phyloP scores from a whole-genome alignment of 2,329 filamentous ascomycete genomes.

The Exophiala lecanii-corni region DNA sequence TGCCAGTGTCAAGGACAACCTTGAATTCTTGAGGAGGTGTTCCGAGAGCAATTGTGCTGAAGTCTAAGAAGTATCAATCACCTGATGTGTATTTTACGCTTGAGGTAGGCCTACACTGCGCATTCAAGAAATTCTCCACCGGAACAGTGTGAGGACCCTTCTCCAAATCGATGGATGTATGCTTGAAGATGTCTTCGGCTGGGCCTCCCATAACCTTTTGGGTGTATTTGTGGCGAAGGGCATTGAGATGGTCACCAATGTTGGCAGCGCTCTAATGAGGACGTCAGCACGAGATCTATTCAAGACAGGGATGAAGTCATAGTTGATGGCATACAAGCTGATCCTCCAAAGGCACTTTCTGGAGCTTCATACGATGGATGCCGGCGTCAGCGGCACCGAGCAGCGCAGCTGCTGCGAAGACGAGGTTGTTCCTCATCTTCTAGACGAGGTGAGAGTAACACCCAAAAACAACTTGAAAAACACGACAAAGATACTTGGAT shows the following conservation, averaged over 20 bases:
- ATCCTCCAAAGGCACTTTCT: slow-evolving; percentile 89
- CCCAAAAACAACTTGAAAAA: too few relatives aligned
- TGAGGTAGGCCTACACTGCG: slow-evolving; percentile 84
- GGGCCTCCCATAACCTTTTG: slow-evolving; percentile 95
- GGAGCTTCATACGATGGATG: slow-evolving; percentile 93
- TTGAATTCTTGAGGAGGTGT: slow-evolving; percentile 93
- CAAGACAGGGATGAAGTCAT: too few relatives aligned
- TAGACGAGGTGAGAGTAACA: slow-evolving; percentile 3
- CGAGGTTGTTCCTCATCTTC: slow-evolving; percentile 77
- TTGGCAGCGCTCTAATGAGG: slow-evolving; percentile 73
- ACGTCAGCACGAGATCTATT: too few relatives aligned
- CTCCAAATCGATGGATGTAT: slow-evolving; percentile 61
- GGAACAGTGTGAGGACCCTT: slow-evolving; percentile 69
- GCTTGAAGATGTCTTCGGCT: slow-evolving; percentile 74
- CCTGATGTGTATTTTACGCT: slow-evolving; percentile 43
- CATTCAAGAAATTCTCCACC: slow-evolving; percentile 96
- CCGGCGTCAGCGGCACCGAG: slow-evolving; percentile 78
- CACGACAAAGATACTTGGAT: too few relatives aligned
- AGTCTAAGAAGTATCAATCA: slow-evolving; percentile 57
- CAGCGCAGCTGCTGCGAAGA: slow-evolving; percentile 74
- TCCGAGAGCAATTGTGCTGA: slow-evolving; percentile 91
- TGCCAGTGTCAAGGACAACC: slow-evolving; percentile 96
- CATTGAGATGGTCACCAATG: slow-evolving; percentile 74
- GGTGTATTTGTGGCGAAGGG: slow-evolving; percentile 86
- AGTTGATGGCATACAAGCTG: slow-evolving; percentile 67